Conservation (phyloP, 139 green algal genomes). For the Pedinophyceae sp. region DNA sequence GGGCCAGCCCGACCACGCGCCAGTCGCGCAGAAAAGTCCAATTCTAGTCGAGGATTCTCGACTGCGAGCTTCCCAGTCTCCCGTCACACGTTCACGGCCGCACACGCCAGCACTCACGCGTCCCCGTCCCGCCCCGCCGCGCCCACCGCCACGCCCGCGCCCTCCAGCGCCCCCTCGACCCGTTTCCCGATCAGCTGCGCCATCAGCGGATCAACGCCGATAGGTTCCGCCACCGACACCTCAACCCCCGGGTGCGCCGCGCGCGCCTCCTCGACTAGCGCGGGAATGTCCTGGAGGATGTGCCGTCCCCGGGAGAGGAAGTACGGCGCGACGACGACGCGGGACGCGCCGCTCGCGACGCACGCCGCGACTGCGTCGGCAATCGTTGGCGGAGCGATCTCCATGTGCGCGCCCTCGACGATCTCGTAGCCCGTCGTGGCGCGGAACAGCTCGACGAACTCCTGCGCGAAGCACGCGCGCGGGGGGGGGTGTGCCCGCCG, state of each 20-base stretch:
- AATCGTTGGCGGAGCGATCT: constrained; percentile 69
- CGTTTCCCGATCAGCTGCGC: constrained; percentile 46
- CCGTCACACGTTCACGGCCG: too few relatives aligned
- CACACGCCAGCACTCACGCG: too few relatives aligned
- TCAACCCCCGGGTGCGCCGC: constrained; percentile 25
- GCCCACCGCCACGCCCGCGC: too few relatives aligned
- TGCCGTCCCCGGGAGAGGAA: constrained; percentile 44
- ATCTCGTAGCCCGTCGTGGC: constrained; percentile 20
- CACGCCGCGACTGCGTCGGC: constrained; percentile 39
- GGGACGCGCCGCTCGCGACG: constrained; percentile 19
- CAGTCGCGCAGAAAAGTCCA: too few relatives aligned
- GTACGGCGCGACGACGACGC: constrained; percentile 67
- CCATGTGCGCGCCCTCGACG: constrained; percentile 78
- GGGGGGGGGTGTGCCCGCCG: too few relatives aligned
- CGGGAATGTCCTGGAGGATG: constrained; percentile 62
- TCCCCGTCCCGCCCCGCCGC: too few relatives aligned
- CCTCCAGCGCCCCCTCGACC: constrained; percentile 18
- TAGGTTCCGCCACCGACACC: constrained; percentile 54
- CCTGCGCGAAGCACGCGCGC: too few relatives aligned
- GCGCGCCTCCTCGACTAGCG: constrained; percentile 43
- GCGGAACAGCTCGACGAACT: constrained; percentile 60
- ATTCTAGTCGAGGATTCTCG: too few relatives aligned
- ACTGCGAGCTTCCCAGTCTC: too few relatives aligned
- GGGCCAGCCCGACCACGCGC: too few relatives aligned
- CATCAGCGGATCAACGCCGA: constrained; percentile 55